Conservation (phyloP, 768 basidiomycete genomes). For the Termitomyces sp. region DNA sequence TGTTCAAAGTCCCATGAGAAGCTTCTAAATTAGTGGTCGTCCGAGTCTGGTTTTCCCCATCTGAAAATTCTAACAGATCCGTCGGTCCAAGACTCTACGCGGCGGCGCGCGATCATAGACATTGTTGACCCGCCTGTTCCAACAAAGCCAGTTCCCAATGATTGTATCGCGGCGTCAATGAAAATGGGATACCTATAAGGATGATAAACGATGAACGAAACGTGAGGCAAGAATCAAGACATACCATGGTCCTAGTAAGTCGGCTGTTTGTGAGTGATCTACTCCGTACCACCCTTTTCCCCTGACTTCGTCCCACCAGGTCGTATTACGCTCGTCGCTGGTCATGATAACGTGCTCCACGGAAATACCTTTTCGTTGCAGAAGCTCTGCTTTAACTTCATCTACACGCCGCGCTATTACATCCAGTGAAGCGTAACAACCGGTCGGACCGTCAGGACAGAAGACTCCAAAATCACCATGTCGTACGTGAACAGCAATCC, state of each 20-base stretch:
- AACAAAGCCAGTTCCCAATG: constrained; percentile 62
- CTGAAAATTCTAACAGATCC: constrained; percentile 49
- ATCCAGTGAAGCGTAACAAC: constrained; percentile 54
- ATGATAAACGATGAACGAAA: not conserved
- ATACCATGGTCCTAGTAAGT: constrained; percentile 48
- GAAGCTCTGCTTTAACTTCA: constrained; percentile 49
- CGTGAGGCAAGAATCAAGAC: constrained; percentile 10
- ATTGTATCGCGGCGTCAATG: constrained; percentile 72
- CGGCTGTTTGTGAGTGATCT: constrained; percentile 46
- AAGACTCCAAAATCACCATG: constrained; percentile 49
- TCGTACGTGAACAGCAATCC: constrained; percentile 55
- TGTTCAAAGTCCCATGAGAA: constrained; percentile 3
- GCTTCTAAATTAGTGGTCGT: constrained; percentile 44
- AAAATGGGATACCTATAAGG: constrained; percentile 63
- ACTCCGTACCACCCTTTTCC: constrained; percentile 48
- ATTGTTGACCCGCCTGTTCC: constrained; percentile 73
- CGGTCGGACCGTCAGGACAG: constrained; percentile 40
- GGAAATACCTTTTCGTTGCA: constrained; percentile 37
- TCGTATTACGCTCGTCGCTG: constrained; percentile 54
- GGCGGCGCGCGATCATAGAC: constrained; percentile 60
- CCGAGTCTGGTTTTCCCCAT: constrained; percentile 57
- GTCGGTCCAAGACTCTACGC: constrained; percentile 64
- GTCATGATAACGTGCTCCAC: constrained; percentile 61
- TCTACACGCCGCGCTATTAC: constrained; percentile 52
- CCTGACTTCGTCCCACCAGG: constrained; percentile 56